Base-by-base conservation (phyloP, 2,329 filamentous ascomycete species). In the Tolypocladium inflatum region DNA sequence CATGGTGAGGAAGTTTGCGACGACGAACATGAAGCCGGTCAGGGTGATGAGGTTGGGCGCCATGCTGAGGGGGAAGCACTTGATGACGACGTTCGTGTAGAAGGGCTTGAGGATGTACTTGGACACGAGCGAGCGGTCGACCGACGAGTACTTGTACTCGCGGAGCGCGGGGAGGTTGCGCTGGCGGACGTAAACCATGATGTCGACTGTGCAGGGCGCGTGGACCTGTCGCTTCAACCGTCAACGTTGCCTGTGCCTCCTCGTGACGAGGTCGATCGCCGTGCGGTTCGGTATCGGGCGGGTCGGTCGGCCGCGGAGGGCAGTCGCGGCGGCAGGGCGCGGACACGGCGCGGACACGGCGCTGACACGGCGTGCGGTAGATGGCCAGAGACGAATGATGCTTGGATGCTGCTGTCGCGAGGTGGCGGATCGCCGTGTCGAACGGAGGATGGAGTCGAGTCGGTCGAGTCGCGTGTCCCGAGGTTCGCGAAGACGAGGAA, bases 101-200 rank as follows among this genome's bases (percentile, higher is more conserved):
- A 97, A 99, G 9, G 94, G 94, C 80, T 99, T 97, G 68, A 99
- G 79, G 63, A 99, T 84, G 78, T 97, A 97, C 73, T 88, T 90
- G 63, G 92, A 97, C 45, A 91, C 80, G 61, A 97, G 79, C 60
- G 91, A 96, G 73, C 89, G 89, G 75, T 99, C 94, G 67, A 97
- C 89, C 58, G 85, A 84, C 45, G 89, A 90, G 81, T 99, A 99
- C 76, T 96, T 94, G 85, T 99, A 99, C 75, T 92, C 83, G 74
- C 89, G 90, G 67, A 99, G 85, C 71, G 90, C 90, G 43, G 88
- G 86, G 62, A 99, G 87, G 76, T 90, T 87, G 69, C 92, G 86
- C 75, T 96, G 90, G 64, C 94, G 90, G 61, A 99, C 91, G 80
- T 97, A 97, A 62, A 94, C 92, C 91, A 97, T 97, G 57, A 67